Conservation (phyloP, 441 rosid genomes). For the Populus trichocarpa region DNA sequence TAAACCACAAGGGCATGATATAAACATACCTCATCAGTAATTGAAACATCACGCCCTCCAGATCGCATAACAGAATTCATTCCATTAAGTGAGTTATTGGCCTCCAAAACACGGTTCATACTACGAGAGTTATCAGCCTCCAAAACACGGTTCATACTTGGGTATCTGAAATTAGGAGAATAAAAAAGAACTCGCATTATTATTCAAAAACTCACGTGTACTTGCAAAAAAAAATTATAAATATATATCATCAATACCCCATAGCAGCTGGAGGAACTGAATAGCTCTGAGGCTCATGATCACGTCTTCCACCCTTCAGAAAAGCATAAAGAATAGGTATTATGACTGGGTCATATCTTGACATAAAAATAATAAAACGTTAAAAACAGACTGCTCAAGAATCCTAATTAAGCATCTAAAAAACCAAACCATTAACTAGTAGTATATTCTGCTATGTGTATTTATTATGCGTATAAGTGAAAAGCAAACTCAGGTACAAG, state of each 20-base stretch:
- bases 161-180: conserved; percentile 28
- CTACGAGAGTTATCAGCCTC: conserved; percentile 16
- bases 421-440: background rate
- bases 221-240: background rate
- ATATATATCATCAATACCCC: too few relatives aligned
- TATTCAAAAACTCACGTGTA: background rate
- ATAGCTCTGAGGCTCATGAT: background rate
- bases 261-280: background rate
- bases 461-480: background rate
- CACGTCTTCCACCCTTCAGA: background rate
- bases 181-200: conserved; percentile 5
- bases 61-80: conserved; percentile 27
- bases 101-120: background rate
- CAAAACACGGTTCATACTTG: conserved; percentile 26
- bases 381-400: background rate
- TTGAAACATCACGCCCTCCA: conserved; percentile 24
- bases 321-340: background rate
- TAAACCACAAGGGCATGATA: background rate
- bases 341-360: background rate
- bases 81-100: conserved; percentile 27
- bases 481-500: background rate
- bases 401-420: background rate
- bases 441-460: background rate
- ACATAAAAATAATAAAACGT: background rate
- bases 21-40: conserved; percentile 39